A percentile compares a stretch with the other conserved stretches of the same genome.
These are phyloP conservation scores for Alternaria burnsii DNA, from an alignment of 2,329 filamentous ascomycete genomes.

Conservation along the genomic window DNA sequence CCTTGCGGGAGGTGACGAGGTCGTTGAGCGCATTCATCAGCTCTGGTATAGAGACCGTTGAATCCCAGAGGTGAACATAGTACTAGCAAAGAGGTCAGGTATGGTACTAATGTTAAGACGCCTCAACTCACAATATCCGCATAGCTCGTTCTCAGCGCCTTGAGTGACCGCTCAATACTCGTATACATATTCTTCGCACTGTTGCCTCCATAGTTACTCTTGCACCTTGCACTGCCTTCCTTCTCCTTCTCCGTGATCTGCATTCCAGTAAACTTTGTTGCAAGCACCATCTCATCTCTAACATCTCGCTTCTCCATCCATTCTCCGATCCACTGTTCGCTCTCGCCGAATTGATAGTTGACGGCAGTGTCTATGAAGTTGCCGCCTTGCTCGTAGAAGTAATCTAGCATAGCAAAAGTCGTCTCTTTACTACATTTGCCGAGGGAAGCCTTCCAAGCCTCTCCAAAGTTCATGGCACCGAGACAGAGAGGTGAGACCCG, in stretches of 20 bases:
- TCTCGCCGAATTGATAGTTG: constrained; percentile 53
- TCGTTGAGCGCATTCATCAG: constrained; percentile 56
- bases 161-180: constrained; percentile 23
- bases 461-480: constrained; percentile 71
- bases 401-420: constrained; percentile 72
- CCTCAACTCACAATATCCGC: constrained; percentile 60
- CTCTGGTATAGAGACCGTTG: constrained; percentile 54
- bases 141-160: constrained; percentile 64
- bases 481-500: constrained; percentile 60
- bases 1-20: constrained; percentile 53
- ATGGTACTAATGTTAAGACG: neutral
- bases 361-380: constrained; percentile 75
- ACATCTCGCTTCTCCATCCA: constrained; percentile 52
- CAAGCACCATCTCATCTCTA: constrained; percentile 53
- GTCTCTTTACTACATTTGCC: constrained; percentile 71
- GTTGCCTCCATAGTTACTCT: constrained; percentile 28
- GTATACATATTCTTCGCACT: constrained; percentile 27
- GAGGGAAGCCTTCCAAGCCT: constrained; percentile 66
- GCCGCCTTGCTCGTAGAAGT: constrained; percentile 71
- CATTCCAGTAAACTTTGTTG: constrained; percentile 54
- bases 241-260: constrained; percentile 26
- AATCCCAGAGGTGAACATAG: constrained; percentile 55
- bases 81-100: constrained; percentile 40
- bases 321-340: constrained; percentile 56
- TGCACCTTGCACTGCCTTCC: constrained; percentile 25